Evolutionary conservation across 805 yeast species (phyloP).

Genomic region (Vanderwaltozyma polyspora): DNA sequence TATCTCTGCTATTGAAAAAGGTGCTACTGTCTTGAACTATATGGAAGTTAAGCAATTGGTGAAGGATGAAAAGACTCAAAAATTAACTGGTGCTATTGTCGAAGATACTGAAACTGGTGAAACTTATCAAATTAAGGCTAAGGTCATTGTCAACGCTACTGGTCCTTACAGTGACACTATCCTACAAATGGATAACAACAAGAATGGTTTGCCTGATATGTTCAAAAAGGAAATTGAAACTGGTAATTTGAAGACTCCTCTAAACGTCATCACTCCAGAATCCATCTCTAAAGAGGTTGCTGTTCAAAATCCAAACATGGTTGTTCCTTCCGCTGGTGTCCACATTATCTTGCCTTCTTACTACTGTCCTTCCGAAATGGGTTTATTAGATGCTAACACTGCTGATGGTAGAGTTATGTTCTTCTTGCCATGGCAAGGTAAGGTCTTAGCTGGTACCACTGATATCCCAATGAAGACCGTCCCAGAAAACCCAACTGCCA

Average conservation of each 20-base stretch:
- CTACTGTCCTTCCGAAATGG: constrained; percentile 80
- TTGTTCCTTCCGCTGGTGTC: constrained; percentile 90
- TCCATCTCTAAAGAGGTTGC: constrained; percentile 24
- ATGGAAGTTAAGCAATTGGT: constrained; percentile 66
- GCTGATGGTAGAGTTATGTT: constrained; percentile 94
- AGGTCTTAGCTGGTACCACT: constrained; percentile 92
- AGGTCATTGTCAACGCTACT: constrained; percentile 79
- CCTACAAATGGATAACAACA: constrained; percentile 74
- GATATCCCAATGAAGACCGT: constrained; percentile 71
- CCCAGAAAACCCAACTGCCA: constrained; percentile 69
- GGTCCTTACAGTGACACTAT: constrained; percentile 85
- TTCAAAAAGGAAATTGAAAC: constrained; percentile 7
- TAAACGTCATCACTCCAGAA: neutral
- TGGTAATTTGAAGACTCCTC: neutral
- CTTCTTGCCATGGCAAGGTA: constrained; percentile 96
- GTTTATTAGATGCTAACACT: constrained; percentile 83
- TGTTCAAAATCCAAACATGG: constrained; percentile 52
- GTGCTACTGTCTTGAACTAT: constrained; percentile 85
- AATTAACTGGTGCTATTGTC: constrained; percentile 67
- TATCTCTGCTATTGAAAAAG: constrained; percentile 70
- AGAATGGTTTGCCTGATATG: constrained; percentile 51
- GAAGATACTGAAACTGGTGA: constrained; percentile 60
- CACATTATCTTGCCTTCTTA: constrained; percentile 86
- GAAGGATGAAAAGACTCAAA: constrained; percentile 48
- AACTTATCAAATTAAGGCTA: constrained; percentile 51